Conservation (phyloP, 495 filamentous ascomycete genomes). For the Aspergillus carlsbadensis region DNA sequence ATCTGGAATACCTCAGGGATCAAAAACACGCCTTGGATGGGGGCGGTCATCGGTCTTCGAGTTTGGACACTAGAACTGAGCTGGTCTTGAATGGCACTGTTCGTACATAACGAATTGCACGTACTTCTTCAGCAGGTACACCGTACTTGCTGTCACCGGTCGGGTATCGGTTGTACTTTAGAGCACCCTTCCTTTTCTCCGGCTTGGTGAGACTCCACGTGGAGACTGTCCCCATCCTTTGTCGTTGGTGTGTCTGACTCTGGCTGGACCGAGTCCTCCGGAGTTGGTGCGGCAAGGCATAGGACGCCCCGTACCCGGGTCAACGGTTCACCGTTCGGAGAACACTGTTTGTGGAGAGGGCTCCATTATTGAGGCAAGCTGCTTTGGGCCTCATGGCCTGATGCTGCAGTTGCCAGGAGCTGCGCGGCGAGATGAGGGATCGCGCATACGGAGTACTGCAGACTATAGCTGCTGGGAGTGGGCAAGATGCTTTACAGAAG, state of each 20-base stretch:
- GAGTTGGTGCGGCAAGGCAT: not conserved
- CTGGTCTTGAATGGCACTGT: conserved; percentile 3
- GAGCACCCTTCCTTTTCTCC: conserved; percentile 10
- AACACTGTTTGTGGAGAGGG: not conserved
- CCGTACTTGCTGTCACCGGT: not conserved
- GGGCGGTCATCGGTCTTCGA: not conserved
- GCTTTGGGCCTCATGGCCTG: not conserved
- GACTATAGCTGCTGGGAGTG: too few relatives aligned
- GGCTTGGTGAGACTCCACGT: conserved; percentile 9
- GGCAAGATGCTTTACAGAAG: too few relatives aligned
- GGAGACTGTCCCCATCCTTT: not conserved
- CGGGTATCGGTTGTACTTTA: not conserved
- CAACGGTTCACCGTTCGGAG: not conserved
- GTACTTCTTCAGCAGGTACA: too few relatives aligned
- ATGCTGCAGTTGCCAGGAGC: too few relatives aligned
- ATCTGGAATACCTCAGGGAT: too few relatives aligned
- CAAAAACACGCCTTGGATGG: not conserved
- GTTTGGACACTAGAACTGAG: not conserved
- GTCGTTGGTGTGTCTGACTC: not conserved
- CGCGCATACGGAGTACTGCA: too few relatives aligned
- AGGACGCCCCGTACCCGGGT: not conserved
- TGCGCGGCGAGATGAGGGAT: too few relatives aligned
- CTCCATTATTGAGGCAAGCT: not conserved
- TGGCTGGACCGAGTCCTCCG: not conserved
- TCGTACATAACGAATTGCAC: not conserved